A percentile compares a stretch with the other conserved stretches of the same genome.
These are phyloP conservation scores for Leccinum holopus DNA, from an alignment of 1,284 basidiomycete genomes.

Conservation along the genomic window DNA sequence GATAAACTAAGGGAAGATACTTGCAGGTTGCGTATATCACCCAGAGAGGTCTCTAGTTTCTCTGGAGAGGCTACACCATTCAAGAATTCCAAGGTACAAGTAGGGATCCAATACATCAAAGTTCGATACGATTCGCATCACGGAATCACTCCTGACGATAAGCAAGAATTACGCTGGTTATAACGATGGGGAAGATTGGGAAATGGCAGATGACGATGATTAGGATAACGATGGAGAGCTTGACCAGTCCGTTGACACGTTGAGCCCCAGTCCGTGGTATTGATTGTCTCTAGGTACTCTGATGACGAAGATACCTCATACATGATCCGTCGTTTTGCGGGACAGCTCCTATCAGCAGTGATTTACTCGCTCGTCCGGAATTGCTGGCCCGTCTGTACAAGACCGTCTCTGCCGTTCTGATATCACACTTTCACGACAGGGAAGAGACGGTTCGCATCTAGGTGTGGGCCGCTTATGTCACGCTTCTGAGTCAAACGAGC, in stretches of 20 bases:
- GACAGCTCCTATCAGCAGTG: constrained; percentile 83
- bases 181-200: constrained; percentile 79
- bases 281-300: constrained; percentile 64
- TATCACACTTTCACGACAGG: constrained; percentile 89
- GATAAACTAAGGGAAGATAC: constrained; percentile 77
- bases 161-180: constrained; percentile 82
- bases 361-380: constrained; percentile 90
- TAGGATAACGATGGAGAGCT: constrained; percentile 80
- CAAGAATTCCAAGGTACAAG: constrained; percentile 65
- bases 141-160: constrained; percentile 7
- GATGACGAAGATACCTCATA: constrained; percentile 92
- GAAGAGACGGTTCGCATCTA: constrained; percentile 98
- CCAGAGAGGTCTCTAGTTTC: not conserved
- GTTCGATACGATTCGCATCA: constrained; percentile 29
- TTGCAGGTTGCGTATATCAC: constrained; percentile 53
- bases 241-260: constrained; percentile 54
- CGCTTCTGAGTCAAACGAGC: constrained; percentile 79
- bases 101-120: constrained; percentile 75
- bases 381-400: constrained; percentile 78
- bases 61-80: constrained; percentile 75
- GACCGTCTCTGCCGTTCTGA: constrained; percentile 82
- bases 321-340: constrained; percentile 93
- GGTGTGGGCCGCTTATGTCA: constrained; percentile 84
- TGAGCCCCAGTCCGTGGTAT: not conserved
- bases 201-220: constrained; percentile 73